Base-by-base conservation (phyloP, 1,284 basidiomycete species). In the Heterobasidion occidentale region DNA sequence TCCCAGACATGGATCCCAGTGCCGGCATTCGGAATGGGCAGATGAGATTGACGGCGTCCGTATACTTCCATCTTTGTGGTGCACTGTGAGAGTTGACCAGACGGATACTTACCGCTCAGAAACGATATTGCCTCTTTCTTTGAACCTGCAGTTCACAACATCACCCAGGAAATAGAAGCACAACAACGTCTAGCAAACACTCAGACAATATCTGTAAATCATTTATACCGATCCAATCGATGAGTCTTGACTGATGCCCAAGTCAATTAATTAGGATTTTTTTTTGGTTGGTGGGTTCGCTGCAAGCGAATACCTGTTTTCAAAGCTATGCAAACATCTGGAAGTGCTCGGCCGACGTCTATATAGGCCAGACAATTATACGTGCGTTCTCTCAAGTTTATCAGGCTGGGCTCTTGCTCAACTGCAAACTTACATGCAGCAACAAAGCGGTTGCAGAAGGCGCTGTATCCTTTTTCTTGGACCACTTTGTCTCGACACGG, bases 381-480 rank as follows among this genome's bases (percentile, higher is more conserved):
- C 46, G 46, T 47, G 46, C 15, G 46, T 3, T 19, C 19, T 9
- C 17, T 47, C 46, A 17, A n/a, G 9, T 3, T 14, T 19, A 2
- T 42, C 15, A 11, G 15, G 9, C 1, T 11, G 15, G 2, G 12
- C 46, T 47, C 11, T 19, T 19, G 15, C n/a, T 44, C 42, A 44
- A 47, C 17, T 33, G 46, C n/a, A 12, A 42, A 6, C 11, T 20
- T 17, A 3, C 9, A 34, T 38, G 42, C 51, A 81, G 80, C 42
- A 81, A 78, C 59, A 83, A 82, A 58, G 80, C 78, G 1, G 81
- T 82, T 1, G 74, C 80, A 0, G 77, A 82, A 47, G 80, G 81
- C 3, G 79, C 77, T 1, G 68, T 82, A 20, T 80, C 76, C 0
- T 82, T 74, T 60, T 77, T 75, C 56, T 58, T 81, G 35, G 76